Conservation (phyloP, 2,329 filamentous ascomycete species). For the Helminthosporium solani region DNA sequence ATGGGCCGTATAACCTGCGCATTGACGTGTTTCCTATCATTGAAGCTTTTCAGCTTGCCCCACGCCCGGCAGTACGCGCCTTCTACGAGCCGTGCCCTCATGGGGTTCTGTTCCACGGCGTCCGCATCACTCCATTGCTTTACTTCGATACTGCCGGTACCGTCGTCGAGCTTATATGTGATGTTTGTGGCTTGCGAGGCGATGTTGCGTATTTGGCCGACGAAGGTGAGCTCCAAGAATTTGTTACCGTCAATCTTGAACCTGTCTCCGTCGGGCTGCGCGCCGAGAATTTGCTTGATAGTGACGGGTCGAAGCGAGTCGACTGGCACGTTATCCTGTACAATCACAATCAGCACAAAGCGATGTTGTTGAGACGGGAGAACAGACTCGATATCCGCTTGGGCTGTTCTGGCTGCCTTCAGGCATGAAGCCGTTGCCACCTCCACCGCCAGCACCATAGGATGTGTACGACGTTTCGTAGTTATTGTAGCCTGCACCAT, state of each 20-base stretch:
- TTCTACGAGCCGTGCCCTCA: constrained; percentile 60
- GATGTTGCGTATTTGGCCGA: constrained; percentile 88
- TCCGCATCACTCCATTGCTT: constrained; percentile 80
- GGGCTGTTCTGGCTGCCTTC: constrained; percentile 50
- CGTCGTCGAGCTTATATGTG: constrained; percentile 92
- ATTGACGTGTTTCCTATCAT: constrained; percentile 77
- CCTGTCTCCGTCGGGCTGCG: constrained; percentile 62
- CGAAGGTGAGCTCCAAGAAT: constrained; percentile 73
- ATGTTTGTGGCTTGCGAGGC: constrained; percentile 85
- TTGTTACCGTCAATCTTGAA: constrained; percentile 80
- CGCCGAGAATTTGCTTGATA: constrained; percentile 89
- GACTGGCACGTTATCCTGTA: constrained; percentile 66
- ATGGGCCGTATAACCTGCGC: constrained; percentile 80
- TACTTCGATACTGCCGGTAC: constrained; percentile 87
- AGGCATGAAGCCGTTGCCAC: constrained; percentile 61
- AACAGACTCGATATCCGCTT: constrained; percentile 31
- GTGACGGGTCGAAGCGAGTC: constrained; percentile 91
- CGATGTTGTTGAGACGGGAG: background rate
- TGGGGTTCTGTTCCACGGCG: constrained; percentile 48
- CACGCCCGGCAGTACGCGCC: constrained; percentile 83
- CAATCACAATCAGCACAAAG: background rate
- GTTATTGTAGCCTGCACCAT: constrained; percentile 32
- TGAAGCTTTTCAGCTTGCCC: constrained; percentile 81
- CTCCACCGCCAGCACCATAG: constrained; percentile 57
- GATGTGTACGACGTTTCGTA: constrained; percentile 56